These are phyloP conservation scores for Barnettozyma sucrosica DNA, from an alignment of 805 yeast species.

Conservation along the genomic window DNA sequence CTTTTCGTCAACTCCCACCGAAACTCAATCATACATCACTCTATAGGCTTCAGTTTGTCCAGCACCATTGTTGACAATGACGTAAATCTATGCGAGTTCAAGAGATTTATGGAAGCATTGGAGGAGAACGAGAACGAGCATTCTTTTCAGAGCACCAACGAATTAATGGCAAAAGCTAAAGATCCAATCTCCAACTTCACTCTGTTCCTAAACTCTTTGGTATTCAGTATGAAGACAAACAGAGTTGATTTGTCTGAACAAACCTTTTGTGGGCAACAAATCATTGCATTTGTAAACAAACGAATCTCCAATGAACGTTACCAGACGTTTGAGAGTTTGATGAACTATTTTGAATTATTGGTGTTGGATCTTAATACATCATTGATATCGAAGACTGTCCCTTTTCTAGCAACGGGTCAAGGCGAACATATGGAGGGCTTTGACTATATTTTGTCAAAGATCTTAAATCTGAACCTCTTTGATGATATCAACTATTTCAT, in stretches of 20 bases:
- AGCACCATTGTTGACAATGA: conserved; percentile 3
- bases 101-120: conserved; percentile 6
- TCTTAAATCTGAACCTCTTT: conserved; percentile 16
- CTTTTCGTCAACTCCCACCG: conserved; percentile 12
- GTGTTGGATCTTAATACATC: conserved; percentile 20
- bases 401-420: conserved; percentile 4
- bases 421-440: conserved; percentile 1
- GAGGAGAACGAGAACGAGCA: conserved; percentile 5
- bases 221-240: conserved; percentile 7
- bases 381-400: conserved; percentile 8
- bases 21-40: conserved; percentile 5
- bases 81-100: conserved; percentile 8
- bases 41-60: neutral
- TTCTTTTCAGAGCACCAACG: neutral
- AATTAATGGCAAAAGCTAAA: neutral
- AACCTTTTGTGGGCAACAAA: conserved; percentile 1
- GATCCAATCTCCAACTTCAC: conserved; percentile 3
- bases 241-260: conserved; percentile 9
- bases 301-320: conserved; percentile 7
- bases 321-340: conserved; percentile 18
- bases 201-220: conserved; percentile 8
- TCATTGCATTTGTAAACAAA: neutral
- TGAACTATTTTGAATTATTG: conserved; percentile 19
- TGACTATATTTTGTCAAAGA: conserved; percentile 12
- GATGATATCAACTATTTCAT: conserved; percentile 21